Percentiles rank a stretch among this genome's conserved stretches.
Conservation (phyloP, 1,284 basidiomycete species). For the Ceratobasidium sp. region DNA sequence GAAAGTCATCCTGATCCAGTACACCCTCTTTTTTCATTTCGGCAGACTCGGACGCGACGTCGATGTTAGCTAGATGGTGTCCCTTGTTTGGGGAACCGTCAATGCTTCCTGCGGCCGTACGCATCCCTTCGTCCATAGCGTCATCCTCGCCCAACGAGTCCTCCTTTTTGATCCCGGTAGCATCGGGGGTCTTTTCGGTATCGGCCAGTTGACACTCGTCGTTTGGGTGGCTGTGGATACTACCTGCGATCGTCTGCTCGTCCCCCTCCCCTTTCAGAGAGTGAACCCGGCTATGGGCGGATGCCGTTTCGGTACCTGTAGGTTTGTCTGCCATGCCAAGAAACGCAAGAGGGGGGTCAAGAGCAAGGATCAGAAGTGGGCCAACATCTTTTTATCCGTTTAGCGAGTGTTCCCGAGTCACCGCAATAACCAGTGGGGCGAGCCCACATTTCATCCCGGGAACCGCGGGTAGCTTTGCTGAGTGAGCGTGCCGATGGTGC, state of each 20-base stretch:
- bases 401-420: neutral
- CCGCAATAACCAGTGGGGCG: too few species aligned
- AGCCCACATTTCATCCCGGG: constrained; percentile 1
- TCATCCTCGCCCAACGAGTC: constrained; percentile 1
- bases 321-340: too few species aligned
- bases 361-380: neutral
- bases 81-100: neutral
- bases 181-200: too few species aligned
- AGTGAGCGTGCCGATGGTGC: constrained; percentile 32
- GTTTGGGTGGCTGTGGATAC: too few species aligned
- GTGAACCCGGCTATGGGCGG: too few species aligned
- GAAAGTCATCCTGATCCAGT: constrained; percentile 35
- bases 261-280: too few species aligned
- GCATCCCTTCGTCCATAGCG: neutral
- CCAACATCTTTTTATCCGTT: neutral
- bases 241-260: too few species aligned
- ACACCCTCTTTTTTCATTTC: constrained; percentile 19
- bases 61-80: constrained; percentile 19
- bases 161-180: neutral
- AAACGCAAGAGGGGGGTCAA: neutral
- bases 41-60: constrained; percentile 21
- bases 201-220: too few species aligned
- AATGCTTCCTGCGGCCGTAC: neutral
- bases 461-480: constrained; percentile 24
- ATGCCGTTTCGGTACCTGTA: too few species aligned